Evolutionary conservation across 1,139 yeast genomes (phyloP).

Genomic region (Diutina catenulata): DNA sequence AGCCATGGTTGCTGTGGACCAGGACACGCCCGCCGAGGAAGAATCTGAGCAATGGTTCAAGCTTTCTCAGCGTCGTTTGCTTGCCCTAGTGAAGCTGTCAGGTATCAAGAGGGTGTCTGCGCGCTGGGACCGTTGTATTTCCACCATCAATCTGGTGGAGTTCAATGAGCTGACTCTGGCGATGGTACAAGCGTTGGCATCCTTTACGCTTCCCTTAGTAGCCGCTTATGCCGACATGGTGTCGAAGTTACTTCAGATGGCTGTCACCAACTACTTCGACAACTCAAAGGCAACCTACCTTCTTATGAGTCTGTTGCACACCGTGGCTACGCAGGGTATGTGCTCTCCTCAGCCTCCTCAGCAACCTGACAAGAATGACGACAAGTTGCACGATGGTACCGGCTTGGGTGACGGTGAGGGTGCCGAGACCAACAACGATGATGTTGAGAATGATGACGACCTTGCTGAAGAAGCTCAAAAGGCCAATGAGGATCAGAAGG

Average conservation of each 20-base stretch:
- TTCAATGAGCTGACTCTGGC: constrained; percentile 24
- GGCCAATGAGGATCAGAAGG: constrained; percentile 62
- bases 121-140: constrained; percentile 13
- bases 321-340: constrained; percentile 75
- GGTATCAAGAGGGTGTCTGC: constrained; percentile 20
- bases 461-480: constrained; percentile 80
- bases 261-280: constrained; percentile 34
- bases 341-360: constrained; percentile 83
- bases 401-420: constrained; percentile 97
- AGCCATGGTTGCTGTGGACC: constrained; percentile 22
- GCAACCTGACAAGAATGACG: constrained; percentile 38
- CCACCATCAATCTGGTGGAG: constrained; percentile 16
- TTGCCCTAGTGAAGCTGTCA: constrained; percentile 24
- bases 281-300: constrained; percentile 52
- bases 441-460: constrained; percentile 89
- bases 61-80: constrained; percentile 32
- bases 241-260: constrained; percentile 26
- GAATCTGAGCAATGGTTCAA: constrained; percentile 61
- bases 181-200: constrained; percentile 31
- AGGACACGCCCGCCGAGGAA: constrained; percentile 25
- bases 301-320: constrained; percentile 43
- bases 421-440: constrained; percentile 68
- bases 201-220: constrained; percentile 48
- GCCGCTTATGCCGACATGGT: constrained; percentile 39
- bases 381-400: constrained; percentile 71